Conservation (phyloP, 2,329 filamentous ascomycete species). For the Claviceps capensis region DNA sequence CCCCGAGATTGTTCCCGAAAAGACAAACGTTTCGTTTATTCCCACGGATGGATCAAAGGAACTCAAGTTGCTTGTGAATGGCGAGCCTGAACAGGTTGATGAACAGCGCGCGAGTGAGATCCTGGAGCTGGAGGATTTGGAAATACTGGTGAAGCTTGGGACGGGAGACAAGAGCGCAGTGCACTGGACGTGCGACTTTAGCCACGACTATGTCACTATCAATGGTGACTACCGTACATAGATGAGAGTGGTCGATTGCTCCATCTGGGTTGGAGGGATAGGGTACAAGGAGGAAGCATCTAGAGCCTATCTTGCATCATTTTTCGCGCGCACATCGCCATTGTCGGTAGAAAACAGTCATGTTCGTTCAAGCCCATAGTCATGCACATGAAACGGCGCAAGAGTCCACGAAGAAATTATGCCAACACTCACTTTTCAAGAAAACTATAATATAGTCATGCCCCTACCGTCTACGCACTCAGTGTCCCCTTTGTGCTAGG, state of each 20-base stretch:
- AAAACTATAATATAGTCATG: background rate
- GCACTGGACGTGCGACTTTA: constrained; percentile 81
- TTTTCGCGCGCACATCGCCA: background rate
- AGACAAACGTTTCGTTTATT: constrained; percentile 66
- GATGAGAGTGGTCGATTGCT: background rate
- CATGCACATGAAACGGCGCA: too few relatives aligned
- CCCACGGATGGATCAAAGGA: constrained; percentile 65
- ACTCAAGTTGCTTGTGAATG: constrained; percentile 62
- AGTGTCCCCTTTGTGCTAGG: constrained; percentile 93
- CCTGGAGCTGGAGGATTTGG: constrained; percentile 61
- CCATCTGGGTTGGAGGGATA: background rate
- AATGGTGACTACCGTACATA: constrained; percentile 56
- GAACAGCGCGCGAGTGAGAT: constrained; percentile 67
- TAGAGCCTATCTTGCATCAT: background rate
- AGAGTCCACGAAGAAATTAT: too few relatives aligned
- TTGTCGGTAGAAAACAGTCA: too few relatives aligned
- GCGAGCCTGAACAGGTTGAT: constrained; percentile 68
- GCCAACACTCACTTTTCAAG: too few relatives aligned
- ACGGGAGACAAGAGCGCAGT: constrained; percentile 54
- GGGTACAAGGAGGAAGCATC: background rate
- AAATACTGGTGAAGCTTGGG: constrained; percentile 62
- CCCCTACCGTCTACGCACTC: constrained; percentile 31
- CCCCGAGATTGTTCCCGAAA: constrained; percentile 49
- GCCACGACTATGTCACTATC: constrained; percentile 63
- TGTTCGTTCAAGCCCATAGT: too few relatives aligned